phyloP scores from a whole-genome alignment of 345 rosid genomes.

The Bruguiera sexangula region DNA sequence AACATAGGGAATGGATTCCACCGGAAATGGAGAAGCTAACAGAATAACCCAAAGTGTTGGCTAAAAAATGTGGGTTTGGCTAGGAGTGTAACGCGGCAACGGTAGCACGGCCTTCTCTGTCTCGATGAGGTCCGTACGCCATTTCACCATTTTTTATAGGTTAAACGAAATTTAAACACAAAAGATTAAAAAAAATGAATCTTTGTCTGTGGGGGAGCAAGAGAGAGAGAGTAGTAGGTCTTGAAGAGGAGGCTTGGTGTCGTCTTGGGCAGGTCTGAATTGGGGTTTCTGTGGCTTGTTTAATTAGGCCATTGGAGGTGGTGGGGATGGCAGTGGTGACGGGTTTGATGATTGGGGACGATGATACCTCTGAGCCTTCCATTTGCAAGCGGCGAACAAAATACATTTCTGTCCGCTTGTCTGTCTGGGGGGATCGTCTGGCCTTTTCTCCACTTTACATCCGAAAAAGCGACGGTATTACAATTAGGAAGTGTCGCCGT shows the following conservation, averaged over 20 bases:
- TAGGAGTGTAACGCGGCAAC: conserved; percentile 45
- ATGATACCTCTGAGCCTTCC: neutral
- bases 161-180: too few relatives aligned
- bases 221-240: conserved; percentile 48
- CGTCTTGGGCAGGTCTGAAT: conserved; percentile 62
- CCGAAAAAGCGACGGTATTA: too few relatives aligned
- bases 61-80: neutral
- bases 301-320: neutral
- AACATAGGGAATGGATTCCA: too few relatives aligned
- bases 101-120: conserved; percentile 69
- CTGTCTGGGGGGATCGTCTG: too few relatives aligned
- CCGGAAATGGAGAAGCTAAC: too few relatives aligned
- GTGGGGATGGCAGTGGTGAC: neutral
- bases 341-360: neutral
- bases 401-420: neutral
- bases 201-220: neutral
- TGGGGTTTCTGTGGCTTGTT: conserved; percentile 41
- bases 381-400: neutral
- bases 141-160: neutral
- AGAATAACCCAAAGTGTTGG: too few relatives aligned
- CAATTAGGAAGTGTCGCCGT: too few relatives aligned
- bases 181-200: too few relatives aligned
- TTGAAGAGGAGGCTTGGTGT: conserved; percentile 66
- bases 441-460: too few relatives aligned
- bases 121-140: conserved; percentile 65